These are phyloP conservation scores for Pseudocercospora pini-densiflorae DNA, from an alignment of 2,329 filamentous ascomycete genomes.

Conservation along the genomic window DNA sequence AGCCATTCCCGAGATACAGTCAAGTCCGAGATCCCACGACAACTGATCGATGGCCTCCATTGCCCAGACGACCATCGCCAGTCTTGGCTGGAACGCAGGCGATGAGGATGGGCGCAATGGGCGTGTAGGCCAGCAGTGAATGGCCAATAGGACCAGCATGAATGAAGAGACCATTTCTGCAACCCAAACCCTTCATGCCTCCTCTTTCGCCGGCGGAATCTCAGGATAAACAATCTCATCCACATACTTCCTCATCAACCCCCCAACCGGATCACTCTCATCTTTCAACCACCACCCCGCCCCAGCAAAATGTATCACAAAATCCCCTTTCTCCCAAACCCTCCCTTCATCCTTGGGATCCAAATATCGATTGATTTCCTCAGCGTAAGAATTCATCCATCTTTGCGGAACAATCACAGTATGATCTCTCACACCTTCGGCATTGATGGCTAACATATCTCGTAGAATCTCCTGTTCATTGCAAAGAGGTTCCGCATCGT, in stretches of 20 bases:
- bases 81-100: not conserved
- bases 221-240: not conserved
- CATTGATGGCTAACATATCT: constrained; percentile 34
- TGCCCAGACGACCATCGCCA: not conserved
- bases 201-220: not conserved
- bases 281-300: constrained; percentile 45
- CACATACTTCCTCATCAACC: constrained; percentile 46
- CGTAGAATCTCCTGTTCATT: constrained; percentile 47
- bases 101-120: not conserved
- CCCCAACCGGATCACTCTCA: constrained; percentile 43
- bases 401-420: constrained; percentile 40
- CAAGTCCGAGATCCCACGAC: not conserved
- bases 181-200: too few relatives aligned
- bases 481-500: constrained; percentile 20
- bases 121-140: not conserved
- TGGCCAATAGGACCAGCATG: too few relatives aligned
- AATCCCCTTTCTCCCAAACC: constrained; percentile 14
- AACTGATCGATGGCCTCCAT: not conserved
- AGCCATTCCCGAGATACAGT: not conserved
- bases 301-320: constrained; percentile 47
- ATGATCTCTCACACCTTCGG: constrained; percentile 11
- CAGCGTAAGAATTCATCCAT: constrained; percentile 47
- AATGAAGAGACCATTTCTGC: too few relatives aligned
- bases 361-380: constrained; percentile 44
- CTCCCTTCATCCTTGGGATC: constrained; percentile 33